These are phyloP conservation scores for Asterochloris erici DNA, from an alignment of 139 green algal species.

Conservation along the genomic window DNA sequence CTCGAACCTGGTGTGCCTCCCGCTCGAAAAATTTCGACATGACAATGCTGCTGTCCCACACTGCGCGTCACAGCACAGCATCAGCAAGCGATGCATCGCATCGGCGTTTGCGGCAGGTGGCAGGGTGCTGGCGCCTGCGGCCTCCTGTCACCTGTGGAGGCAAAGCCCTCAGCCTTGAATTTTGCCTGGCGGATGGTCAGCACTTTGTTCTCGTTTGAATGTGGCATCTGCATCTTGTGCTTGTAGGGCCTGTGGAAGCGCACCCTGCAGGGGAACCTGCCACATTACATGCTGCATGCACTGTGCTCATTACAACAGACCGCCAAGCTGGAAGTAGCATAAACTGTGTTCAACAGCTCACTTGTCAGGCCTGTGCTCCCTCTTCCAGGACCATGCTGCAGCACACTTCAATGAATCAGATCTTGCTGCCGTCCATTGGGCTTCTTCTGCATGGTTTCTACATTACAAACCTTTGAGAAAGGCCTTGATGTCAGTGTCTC, in stretches of 20 bases:
- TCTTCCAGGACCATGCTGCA: constrained; percentile 53
- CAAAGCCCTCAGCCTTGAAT: constrained; percentile 57
- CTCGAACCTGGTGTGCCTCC: constrained; percentile 2
- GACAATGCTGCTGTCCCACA: constrained; percentile 73
- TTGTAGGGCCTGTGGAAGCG: constrained; percentile 61
- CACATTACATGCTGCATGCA: neutral
- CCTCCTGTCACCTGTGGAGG: constrained; percentile 42
- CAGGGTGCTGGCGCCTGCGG: neutral
- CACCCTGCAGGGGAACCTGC: constrained; percentile 18
- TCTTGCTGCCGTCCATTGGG: neutral
- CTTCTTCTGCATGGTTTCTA: too few relatives aligned
- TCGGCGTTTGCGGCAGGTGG: neutral
- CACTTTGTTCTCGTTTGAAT: neutral
- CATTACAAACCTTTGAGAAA: too few relatives aligned
- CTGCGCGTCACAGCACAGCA: constrained; percentile 10
- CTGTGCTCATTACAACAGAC: neutral
- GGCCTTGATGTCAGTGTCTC: too few relatives aligned
- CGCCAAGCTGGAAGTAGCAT: neutral
- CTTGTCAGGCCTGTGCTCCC: constrained; percentile 39
- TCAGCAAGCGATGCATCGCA: neutral
- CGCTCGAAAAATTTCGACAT: constrained; percentile 52
- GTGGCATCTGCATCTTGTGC: constrained; percentile 28
- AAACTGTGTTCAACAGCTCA: neutral
- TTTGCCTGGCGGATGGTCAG: constrained; percentile 53
- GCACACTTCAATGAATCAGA: constrained; percentile 19